Evolutionary conservation across 2,329 filamentous ascomycete species (phyloP), one percentile per base, ranked within the genome.

Genomic region (Hirsutella rhossiliensis): DNA sequence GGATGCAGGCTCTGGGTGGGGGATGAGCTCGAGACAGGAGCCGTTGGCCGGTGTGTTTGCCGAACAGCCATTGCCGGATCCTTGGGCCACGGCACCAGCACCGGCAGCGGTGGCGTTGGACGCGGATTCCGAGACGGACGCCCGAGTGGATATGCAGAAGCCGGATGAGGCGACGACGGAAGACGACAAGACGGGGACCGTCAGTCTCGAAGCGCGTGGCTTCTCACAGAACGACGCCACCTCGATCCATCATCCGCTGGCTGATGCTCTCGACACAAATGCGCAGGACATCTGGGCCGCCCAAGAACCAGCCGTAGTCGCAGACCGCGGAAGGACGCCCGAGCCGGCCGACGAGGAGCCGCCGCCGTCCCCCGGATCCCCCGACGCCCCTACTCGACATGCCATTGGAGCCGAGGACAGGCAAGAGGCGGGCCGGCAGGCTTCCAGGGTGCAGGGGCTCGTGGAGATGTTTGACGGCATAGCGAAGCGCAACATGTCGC

Each of bases 381-480:
- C 50, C 4, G 51, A 52, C 11, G 43, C 42, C 15, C 40, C 39
- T 7, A 50, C 53, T 8, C 43, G 39, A 15, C 51, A 46, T n/a
- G 52, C 53, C 13, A 41, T 53, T 9, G 48, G 45, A 11, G 41
- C 41, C 3, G 42, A 40, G 17, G 47, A 43, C 6, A 45, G 44
- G n/a, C 39, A 46, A 5, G 41, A 48, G 18, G 30, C 45, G n/a
- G 46, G 44, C 4, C 49, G 54, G 31, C 56, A 66, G 42, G 50
- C 53, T 0, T 69, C 67, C 8, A 75, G 71, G 48, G 71, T 76
- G 3, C 69, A 71, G 43, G 67, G 69, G 40, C 57, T 76, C 20
- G 72, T 75, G 29, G 64, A 64, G 19, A 66, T 70, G 59, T 74
- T 65, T 41, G 71, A 78, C 46, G 68, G 65, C 3, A 61, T 75